Base-by-base conservation (phyloP, 225 moss, liverwort and hornwort species). In the Asterella californica region DNA sequence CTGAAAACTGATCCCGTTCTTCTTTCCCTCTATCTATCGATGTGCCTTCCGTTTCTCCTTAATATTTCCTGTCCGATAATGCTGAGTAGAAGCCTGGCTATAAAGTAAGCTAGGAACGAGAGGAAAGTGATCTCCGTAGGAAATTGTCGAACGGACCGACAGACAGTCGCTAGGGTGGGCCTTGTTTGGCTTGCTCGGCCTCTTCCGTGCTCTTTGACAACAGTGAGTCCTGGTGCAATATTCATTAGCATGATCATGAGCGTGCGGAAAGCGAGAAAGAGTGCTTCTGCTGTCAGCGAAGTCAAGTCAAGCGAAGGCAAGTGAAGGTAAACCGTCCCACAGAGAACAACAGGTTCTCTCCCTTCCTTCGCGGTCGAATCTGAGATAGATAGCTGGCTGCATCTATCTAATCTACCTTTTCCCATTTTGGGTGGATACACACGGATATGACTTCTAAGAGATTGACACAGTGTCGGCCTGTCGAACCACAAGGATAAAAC, bases 261-360 rank as follows among this genome's bases (percentile, higher is more conserved):
- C 63, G 29, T 63, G 63, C 63, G 29, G 63, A 63, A 63, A 63
- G 63, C 29, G 2, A 63, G 63, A 63, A 63, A 63, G 63, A n/a
- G n/a, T n/a, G 63, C 1, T 6, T 21, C 59, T 1, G 63, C 61
- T 2, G 61, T 15, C 10, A n/a, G 63, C 63, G 63, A 30, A 27
- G 27, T 30, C 9, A 63, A 27, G 63, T 27, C 9, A 63, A 27
- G 29, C 4, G 7, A 63, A 10, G 9, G 18, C n/a, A n/a, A n/a
- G n/a, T n/a, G n/a, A n/a, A n/a, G n/a, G n/a, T 63, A 10, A 63
- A 11, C 18, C 14, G 18, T 30, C 29, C n/a, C 27, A 30, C 4
- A 30, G 15, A 14, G 29, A 30, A 2, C 29, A 63, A 30, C 29
- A 30, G 63, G 29, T 27, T 27, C 9, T 30, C 63, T 27, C 59